Evolutionary conservation across 805 yeast genomes (phyloP).

Genomic region (Monosporozyma siamensis): DNA sequence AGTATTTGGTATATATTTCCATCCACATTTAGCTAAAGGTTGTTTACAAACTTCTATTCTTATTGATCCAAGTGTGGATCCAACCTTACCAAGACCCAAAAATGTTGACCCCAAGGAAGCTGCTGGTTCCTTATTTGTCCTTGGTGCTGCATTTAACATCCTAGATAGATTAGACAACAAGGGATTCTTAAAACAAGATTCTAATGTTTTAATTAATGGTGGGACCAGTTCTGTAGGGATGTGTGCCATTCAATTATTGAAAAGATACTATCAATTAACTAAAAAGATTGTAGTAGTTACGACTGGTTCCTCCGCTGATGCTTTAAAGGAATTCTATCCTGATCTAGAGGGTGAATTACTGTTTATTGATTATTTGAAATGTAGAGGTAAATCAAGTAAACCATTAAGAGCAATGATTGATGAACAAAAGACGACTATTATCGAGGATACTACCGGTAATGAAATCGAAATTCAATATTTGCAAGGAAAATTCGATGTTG

Average conservation of each 20-base stretch:
- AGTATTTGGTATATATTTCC: conserved; percentile 54
- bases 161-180: conserved; percentile 26
- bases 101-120: conserved; percentile 44
- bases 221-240: conserved; percentile 72
- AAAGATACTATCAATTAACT: conserved; percentile 38
- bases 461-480: conserved; percentile 21
- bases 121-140: conserved; percentile 53
- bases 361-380: conserved; percentile 26
- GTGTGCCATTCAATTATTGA: conserved; percentile 50
- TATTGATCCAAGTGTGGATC: conserved; percentile 44
- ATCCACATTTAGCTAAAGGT: conserved; percentile 44
- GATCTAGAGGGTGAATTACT: conserved; percentile 34
- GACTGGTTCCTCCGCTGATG: conserved; percentile 42
- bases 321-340: conserved; percentile 34
- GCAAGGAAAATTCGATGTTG: conserved; percentile 47
- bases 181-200: conserved; percentile 29
- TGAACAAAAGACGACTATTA: conserved; percentile 30
- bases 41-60: conserved; percentile 48
- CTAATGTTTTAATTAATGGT: conserved; percentile 59
- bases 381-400: conserved; percentile 28
- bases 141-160: conserved; percentile 51
- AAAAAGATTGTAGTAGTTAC: conserved; percentile 48
- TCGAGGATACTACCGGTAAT: conserved; percentile 21
- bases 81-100: conserved; percentile 39
- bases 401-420: conserved; percentile 25